Base-by-base conservation (phyloP, 352 stramenopile genomes). In the Blastocystis hominis region DNA sequence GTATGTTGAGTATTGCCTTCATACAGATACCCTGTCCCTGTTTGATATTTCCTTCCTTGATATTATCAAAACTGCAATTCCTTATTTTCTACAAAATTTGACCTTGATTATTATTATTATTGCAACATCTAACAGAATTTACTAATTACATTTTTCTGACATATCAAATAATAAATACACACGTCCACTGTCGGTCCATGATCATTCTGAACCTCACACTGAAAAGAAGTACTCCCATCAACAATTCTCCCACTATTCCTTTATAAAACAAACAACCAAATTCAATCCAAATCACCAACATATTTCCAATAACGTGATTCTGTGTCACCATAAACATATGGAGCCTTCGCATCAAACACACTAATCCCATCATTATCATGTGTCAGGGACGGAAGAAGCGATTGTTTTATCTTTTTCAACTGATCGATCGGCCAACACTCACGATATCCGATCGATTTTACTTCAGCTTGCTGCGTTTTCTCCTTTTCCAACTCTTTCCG, bases 311-410 rank as follows among this genome's bases (percentile, higher is more conserved):
- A 50, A n/a, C 53, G 50, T 30, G 72, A 84, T 24, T 46, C 50
- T 6, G 40, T 17, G 36, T 84, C 72, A 53, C 72, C 72, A 66
- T 68, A 84, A 1, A 47, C n/a, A 64, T 84, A 84, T 4, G 72
- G 72, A 68, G 50, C 50, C 4, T 5, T 30, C 36, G 47, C 53
- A 30, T 84, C 72, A 6, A 84, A 40, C 1, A 84, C 5, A 10
- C 59, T 15, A 44, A 84, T 47, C 5, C 72, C 72, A 38, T 84
- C 55, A 10, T 17, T 44, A 6, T 47, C 72, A n/a, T 84, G 72
- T 4, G 72, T 84, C 34, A 84, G 72, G 17, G 72, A 84, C 15
- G 72, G 72, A 68, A 84, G 30, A 17, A 84, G 56, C 10, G 72
- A 84, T 4, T 64, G 38, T 20, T 61, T 55, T 17, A 84, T 20